Evolutionary conservation across 352 stramenopile species (phyloP).

Genomic region (Hyaloperonospora brassicae): DNA sequence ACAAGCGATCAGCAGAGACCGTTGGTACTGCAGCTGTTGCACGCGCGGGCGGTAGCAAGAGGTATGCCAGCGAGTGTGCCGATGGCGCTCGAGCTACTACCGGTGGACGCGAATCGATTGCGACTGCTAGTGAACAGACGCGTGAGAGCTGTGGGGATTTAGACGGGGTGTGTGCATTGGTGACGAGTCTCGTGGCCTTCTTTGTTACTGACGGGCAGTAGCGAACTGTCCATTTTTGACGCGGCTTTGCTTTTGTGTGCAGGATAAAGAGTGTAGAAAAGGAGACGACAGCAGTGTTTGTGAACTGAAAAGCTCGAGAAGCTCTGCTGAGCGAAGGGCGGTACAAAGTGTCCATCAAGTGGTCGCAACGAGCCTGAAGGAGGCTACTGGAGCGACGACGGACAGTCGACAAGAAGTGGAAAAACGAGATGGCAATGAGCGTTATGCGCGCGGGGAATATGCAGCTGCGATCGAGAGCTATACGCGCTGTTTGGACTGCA

Average conservation of each 20-base stretch:
- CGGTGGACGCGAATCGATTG: no score
- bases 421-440: slow-evolving; percentile 87
- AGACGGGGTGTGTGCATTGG: no score
- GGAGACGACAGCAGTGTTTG: slow-evolving; percentile 17
- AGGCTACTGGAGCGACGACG: not conserved
- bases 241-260: not conserved
- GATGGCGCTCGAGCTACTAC: no score
- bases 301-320: not conserved
- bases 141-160: slow-evolving; percentile 10
- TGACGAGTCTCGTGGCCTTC: no score
- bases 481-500: slow-evolving; percentile 72
- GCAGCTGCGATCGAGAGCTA: slow-evolving; percentile 87
- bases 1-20: slow-evolving; percentile 19
- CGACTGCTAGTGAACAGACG: no score
- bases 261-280: slow-evolving; percentile 48
- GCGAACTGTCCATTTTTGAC: not conserved
- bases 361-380: slow-evolving; percentile 5
- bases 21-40: slow-evolving; percentile 3
- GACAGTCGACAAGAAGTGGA: slow-evolving; percentile 63
- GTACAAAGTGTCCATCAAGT: slow-evolving; percentile 3
- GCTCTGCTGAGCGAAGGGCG: not conserved
- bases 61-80: not conserved
- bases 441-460: slow-evolving; percentile 83
- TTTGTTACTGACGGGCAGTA: no score
- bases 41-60: slow-evolving; percentile 4